These are phyloP conservation scores for Pachysolen tannophilus DNA, from an alignment of 805 yeast species.

Conservation along the genomic window DNA sequence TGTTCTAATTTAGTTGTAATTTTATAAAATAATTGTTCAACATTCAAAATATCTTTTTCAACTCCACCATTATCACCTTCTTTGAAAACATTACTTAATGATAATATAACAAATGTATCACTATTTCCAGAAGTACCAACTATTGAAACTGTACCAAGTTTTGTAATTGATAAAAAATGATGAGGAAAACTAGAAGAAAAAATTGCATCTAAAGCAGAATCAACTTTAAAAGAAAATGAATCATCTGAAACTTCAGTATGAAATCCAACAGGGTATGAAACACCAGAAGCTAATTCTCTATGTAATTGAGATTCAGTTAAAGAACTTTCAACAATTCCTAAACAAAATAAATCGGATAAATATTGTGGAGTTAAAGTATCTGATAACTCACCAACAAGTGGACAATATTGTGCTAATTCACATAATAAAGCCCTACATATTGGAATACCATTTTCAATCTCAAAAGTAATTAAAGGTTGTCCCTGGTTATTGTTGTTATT, in stretches of 20 bases:
- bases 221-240: slow-evolving; percentile 17
- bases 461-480: slow-evolving; percentile 19
- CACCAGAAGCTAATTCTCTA: slow-evolving; percentile 42
- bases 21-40: slow-evolving; percentile 3
- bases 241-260: slow-evolving; percentile 12
- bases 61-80: slow-evolving; percentile 15
- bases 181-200: slow-evolving; percentile 35
- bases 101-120: slow-evolving; percentile 38
- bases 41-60: slow-evolving; percentile 5
- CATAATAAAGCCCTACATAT: slow-evolving; percentile 29
- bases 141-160: slow-evolving; percentile 39
- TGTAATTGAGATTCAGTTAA: slow-evolving; percentile 41
- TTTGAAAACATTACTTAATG: slow-evolving; percentile 14
- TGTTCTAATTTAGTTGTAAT: slow-evolving; percentile 14
- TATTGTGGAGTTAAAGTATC: slow-evolving; percentile 46
- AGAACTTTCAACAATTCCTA: slow-evolving; percentile 35
- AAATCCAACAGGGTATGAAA: slow-evolving; percentile 43
- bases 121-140: slow-evolving; percentile 42
- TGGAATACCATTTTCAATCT: slow-evolving; percentile 32
- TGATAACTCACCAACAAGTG: slow-evolving; percentile 35
- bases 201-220: slow-evolving; percentile 36
- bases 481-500: background rate
- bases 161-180: slow-evolving; percentile 39
- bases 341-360: slow-evolving; percentile 36
- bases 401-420: slow-evolving; percentile 33